Base-by-base conservation (phyloP, 257 asterid species). In the Solanum boliviense region DNA sequence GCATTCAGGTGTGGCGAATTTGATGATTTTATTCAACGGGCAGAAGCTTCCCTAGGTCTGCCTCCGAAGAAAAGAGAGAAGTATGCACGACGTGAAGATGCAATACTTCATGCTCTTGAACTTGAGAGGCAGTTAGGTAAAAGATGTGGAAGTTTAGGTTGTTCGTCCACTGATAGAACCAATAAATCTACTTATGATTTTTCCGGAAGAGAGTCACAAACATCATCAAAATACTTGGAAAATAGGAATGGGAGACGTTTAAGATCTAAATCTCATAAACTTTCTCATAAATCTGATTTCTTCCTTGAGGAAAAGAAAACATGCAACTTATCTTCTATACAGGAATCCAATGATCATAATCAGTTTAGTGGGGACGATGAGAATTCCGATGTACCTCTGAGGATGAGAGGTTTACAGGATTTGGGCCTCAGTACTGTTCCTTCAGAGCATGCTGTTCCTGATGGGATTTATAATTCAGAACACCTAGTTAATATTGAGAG, bases 41-140 rank as follows among this genome's bases (percentile, higher is more conserved):
- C 99, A 85, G 98, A 96, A 93, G 98, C 99, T 83, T 89, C 97
- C 73, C 95, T 91, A 89, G 98, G 97, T 48, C 92, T 94, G 98
- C 98, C 98, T 91, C 98, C 99, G 23, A 97, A 96, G 94, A 97
- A 96, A 90, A 93, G 98, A 93, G 99, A 94, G 92, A 96, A 96
- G 92, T 96, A 97, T 92, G 99, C 99, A 15, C 98, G 99, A 35
- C 90, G 98, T 18, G 99, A 97, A 92, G 99, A 97, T 94, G 99
- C 99, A 13, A 96, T 97, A 87, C 91, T 97, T 90, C 99, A 96
- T 93, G 99, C 99, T 87, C 96, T 97, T 92, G 99, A 95, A 87
- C 91, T 97, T 86, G 99, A 97, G 94, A 95, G 92, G 89, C 96
- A 91, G 87, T 71, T 93, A 91, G 97, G 90, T 89, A 94, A 94